Evolutionary conservation across 2,329 filamentous ascomycete species (phyloP), one percentile per base, ranked within the genome.

Genomic region (Verticillium nubilum): DNA sequence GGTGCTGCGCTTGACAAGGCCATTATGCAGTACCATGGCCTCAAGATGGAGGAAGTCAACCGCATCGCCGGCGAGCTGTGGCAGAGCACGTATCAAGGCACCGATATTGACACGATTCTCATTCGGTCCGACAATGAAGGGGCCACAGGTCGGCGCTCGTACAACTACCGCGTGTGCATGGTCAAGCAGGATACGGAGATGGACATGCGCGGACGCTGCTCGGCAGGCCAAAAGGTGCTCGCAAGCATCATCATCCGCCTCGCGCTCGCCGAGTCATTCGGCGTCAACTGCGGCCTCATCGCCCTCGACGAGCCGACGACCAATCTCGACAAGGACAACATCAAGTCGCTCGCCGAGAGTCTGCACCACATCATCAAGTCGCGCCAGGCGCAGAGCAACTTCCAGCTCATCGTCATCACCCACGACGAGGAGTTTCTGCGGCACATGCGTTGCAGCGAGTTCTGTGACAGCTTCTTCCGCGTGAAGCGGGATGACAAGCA

Each of bases 11-110:
- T 99, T 13, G 94, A 98, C 78, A 92, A 95, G 70, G 96, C 95
- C 54, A 96, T 99, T 69, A 97, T 99, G 91, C 91, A 91, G 69
- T 99, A 94, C 70, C 95, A 99, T 77, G 84, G 88, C 29, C 79
- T 97, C 70, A 99, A 99, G 80, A 99, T 99, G 95, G 91, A 95
- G 67, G 93, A 99, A 73, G 94, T 99, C 73, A 99, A 99, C 74
- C 85, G 87, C 59, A 97, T 97, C 72, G 89, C 96, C 56, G 91
- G 90, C 64, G 95, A 99, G 73, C 83, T 99, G n/a, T 99, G 95
- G 95, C 91, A 91, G 74, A 90, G 88, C 69, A 97, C 95, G 1
- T 99, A 99, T 75, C 91, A 96, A 71, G 95, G 95, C 64, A 98
- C 94, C 0, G 95, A 99, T 70, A 93, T 99, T 59, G 95, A 99